Evolutionary conservation across 352 stramenopile species (phyloP).

Genomic region (Pelagophyceae sp.): DNA sequence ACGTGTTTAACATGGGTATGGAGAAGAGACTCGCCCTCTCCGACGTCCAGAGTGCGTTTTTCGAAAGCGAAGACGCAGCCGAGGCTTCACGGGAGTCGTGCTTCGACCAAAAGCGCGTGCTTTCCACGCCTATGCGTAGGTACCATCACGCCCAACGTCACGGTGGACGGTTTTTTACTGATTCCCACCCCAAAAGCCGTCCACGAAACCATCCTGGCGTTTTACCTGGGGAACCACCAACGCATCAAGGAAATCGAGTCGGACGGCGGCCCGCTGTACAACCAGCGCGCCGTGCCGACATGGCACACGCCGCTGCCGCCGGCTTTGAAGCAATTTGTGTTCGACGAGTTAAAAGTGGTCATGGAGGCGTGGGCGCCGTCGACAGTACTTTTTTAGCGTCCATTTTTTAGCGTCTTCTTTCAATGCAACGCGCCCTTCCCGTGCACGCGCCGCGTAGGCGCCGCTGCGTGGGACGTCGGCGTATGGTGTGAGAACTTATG

Average conservation of each 20-base stretch:
- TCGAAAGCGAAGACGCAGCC: too few relatives aligned
- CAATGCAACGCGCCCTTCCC: too few relatives aligned
- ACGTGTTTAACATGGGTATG: neutral
- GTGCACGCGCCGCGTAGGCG: too few relatives aligned
- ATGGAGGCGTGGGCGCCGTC: slow-evolving; percentile 17
- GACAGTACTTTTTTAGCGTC: too few relatives aligned
- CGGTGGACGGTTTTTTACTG: slow-evolving; percentile 1
- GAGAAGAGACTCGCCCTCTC: slow-evolving; percentile 9
- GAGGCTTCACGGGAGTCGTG: too few relatives aligned
- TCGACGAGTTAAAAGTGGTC: neutral
- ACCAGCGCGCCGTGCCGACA: slow-evolving; percentile 1
- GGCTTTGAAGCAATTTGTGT: neutral
- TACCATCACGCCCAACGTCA: slow-evolving; percentile 16
- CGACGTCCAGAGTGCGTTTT: neutral
- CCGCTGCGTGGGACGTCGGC: slow-evolving; percentile 3
- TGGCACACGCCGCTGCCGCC: slow-evolving; percentile 8
- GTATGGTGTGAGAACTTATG: slow-evolving; percentile 14
- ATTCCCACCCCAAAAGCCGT: neutral
- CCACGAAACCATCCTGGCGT: neutral
- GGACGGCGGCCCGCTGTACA: slow-evolving; percentile 15
- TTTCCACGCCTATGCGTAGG: too few relatives aligned
- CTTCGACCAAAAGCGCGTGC: too few relatives aligned
- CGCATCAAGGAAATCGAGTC: neutral
- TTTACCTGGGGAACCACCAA: neutral
- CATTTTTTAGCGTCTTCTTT: too few relatives aligned